Evolutionary conservation across 2,329 filamentous ascomycete species (phyloP), one percentile per base, ranked within the genome.

Genomic region (Penicillium sp.): DNA sequence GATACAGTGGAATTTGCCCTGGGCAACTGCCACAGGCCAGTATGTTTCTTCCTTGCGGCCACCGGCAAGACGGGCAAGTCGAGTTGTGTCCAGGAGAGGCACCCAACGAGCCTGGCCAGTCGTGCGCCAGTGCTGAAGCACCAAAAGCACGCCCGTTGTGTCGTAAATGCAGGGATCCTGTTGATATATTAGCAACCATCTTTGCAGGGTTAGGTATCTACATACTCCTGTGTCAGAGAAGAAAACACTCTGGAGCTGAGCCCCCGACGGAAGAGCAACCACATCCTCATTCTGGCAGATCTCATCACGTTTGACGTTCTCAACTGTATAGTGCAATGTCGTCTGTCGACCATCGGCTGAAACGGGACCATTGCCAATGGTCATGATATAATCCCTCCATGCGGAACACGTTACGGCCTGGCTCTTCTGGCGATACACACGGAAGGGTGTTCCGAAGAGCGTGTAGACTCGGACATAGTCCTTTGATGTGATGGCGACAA

Each of bases 111-210:
- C 93, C 62, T 93, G 85, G 3, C 87, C 88, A 0, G 85, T 84
- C 18, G 78, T 84, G 7, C 93, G 85, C 93, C 93, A 98, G 69
- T 95, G 90, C 36, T 95, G 77, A 2, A 97, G 78, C 1, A 91
- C 86, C 10, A 97, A 77, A 1, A 98, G 76, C 0, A 91, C 89
- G 32, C 94, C 93, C 1, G 87, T 88, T 4, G 87, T 89, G 68
- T 97, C 93, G 68, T 97, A 98, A 48, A 97, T 90, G 67, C 89
- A 96, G 6, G 93, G 93, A 60, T 98, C 90, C 85, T 89, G 49
- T 52, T 20, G 8, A 50, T 18, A 47, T 11, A 45, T 55, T 31
- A 56, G 51, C 27, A 27, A 10, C 2, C 3, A 8, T 11, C 28
- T 3, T 11, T 3, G 8, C 6, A 22, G 6, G 2, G 7, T 28